Evolutionary conservation across 768 basidiomycete species (phyloP).

Genomic region (Lactarius indigo): DNA sequence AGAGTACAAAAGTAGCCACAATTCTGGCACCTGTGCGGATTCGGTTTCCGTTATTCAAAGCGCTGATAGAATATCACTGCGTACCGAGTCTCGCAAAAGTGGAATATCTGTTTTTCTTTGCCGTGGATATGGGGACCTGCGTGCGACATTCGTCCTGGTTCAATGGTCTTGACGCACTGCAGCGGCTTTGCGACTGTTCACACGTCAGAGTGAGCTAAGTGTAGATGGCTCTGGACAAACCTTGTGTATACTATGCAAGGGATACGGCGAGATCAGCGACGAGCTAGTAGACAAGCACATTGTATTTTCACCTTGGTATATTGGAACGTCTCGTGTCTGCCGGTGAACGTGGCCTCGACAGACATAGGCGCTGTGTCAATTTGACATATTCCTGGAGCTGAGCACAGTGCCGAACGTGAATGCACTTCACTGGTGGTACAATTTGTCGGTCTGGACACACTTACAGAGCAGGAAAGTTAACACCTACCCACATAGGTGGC

Average conservation of each 20-base stretch:
- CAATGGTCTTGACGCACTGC: conserved; percentile 48
- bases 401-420: conserved; percentile 42
- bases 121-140: conserved; percentile 48
- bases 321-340: conserved; percentile 55
- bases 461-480: background rate
- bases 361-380: conserved; percentile 57
- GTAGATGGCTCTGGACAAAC: conserved; percentile 29
- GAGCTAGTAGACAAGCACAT: background rate
- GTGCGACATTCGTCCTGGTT: conserved; percentile 41
- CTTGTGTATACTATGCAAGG: conserved; percentile 49
- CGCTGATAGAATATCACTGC: conserved; percentile 10
- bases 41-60: background rate
- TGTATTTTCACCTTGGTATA: conserved; percentile 55
- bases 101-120: conserved; percentile 43
- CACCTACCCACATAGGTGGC: conserved; percentile 58
- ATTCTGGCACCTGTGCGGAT: conserved; percentile 42
- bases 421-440: conserved; percentile 46
- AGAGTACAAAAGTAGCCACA: conserved; percentile 60
- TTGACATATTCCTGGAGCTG: conserved; percentile 50
- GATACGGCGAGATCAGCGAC: background rate
- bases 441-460: background rate
- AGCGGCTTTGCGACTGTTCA: conserved; percentile 46
- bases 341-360: conserved; percentile 60
- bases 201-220: background rate
- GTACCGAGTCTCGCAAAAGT: conserved; percentile 52